Evolutionary conservation across 106 monocot genomes (phyloP).

Genomic region (Dendrobium chrysotoxum): DNA sequence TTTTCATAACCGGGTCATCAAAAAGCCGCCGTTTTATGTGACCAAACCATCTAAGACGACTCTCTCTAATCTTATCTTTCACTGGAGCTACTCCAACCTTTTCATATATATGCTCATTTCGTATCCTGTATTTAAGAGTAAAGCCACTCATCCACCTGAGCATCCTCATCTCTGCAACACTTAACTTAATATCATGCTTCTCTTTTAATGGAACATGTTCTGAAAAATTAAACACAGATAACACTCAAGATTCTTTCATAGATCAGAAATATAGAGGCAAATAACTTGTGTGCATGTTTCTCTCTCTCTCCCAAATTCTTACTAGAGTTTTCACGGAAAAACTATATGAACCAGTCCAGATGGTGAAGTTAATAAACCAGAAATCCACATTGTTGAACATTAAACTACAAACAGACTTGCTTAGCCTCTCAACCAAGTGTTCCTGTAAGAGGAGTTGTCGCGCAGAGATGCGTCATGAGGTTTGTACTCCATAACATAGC

Average conservation of each 20-base stretch:
- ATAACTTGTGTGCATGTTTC: not conserved
- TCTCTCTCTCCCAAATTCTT: not conserved
- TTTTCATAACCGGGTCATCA: too few species aligned
- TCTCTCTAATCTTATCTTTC: too few species aligned
- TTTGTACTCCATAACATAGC: slow-evolving; percentile 98
- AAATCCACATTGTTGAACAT: not conserved
- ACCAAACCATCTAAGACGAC: too few species aligned
- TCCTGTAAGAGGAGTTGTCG: slow-evolving; percentile 89
- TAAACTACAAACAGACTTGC: not conserved
- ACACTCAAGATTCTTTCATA: not conserved
- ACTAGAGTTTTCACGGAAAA: not conserved
- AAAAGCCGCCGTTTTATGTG: too few species aligned
- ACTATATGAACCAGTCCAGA: not conserved
- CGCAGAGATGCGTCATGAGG: slow-evolving; percentile 87
- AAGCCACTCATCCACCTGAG: too few species aligned
- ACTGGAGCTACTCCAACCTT: too few species aligned
- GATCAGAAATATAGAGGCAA: not conserved
- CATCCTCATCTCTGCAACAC: too few species aligned
- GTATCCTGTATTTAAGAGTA: too few species aligned
- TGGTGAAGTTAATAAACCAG: not conserved
- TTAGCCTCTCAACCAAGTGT: slow-evolving; percentile 87
- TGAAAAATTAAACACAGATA: not conserved
- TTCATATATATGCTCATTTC: too few species aligned
- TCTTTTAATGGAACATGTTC: not conserved
- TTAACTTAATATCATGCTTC: too few species aligned